Percentiles rank a stretch among this genome's conserved stretches.
Conservation (phyloP, 345 rosid genomes). For the Erysimum cheiranthoides region DNA sequence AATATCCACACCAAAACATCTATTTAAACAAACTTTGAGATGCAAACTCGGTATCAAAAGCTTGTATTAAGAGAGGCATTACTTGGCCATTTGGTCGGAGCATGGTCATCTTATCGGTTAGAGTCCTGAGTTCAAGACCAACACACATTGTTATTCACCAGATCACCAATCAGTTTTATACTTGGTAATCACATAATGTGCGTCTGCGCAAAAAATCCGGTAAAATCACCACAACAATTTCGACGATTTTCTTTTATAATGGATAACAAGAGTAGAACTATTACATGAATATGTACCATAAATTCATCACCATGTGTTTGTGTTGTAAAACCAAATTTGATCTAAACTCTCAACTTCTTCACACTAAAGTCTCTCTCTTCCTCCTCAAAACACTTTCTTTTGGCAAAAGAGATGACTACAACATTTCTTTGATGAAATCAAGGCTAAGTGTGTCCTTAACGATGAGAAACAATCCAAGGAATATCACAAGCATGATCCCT, state of each 20-base stretch:
- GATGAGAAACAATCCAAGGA: constrained; percentile 83
- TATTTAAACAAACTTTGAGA: background rate
- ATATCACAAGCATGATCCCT: constrained; percentile 78
- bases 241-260: background rate
- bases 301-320: constrained; percentile 25
- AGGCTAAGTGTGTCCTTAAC: constrained; percentile 91
- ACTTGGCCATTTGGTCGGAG: background rate
- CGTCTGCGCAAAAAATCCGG: background rate
- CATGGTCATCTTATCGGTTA: background rate
- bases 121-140: constrained; percentile 2
- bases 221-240: background rate
- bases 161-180: no score
- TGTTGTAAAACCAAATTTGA: constrained; percentile 10
- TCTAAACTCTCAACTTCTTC: constrained; percentile 36
- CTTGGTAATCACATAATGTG: no score
- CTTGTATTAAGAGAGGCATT: background rate
- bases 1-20: no score
- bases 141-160: no score
- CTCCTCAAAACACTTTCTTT: constrained; percentile 24
- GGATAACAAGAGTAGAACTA: constrained; percentile 22
- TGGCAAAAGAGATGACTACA: constrained; percentile 50
- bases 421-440: constrained; percentile 75
- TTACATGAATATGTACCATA: constrained; percentile 33
- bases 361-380: constrained; percentile 14
- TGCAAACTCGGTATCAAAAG: background rate